Evolutionary conservation across 2,329 filamentous ascomycete species (phyloP).

Genomic region (Karstenula rhodostoma): DNA sequence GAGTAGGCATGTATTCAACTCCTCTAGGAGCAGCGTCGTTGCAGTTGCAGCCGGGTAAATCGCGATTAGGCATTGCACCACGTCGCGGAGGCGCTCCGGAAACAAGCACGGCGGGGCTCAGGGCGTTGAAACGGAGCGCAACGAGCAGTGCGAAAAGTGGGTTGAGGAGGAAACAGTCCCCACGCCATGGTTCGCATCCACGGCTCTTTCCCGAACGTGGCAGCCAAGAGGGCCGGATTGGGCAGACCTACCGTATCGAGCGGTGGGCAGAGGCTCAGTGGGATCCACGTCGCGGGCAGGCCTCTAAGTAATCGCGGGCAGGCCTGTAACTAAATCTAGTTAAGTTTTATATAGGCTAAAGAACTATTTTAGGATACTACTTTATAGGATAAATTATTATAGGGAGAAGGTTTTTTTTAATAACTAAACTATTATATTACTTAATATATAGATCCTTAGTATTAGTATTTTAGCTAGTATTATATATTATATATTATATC

Average conservation of each 20-base stretch:
- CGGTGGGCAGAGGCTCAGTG: not conserved
- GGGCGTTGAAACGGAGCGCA: not conserved
- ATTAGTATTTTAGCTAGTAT: no score
- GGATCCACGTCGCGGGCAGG: no score
- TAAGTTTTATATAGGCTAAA: no score
- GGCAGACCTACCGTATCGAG: not conserved
- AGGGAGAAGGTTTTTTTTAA: no score
- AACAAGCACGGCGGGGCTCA: not conserved
- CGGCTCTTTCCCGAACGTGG: slow-evolving; percentile 4
- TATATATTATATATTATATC: no score
- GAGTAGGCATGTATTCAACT: not conserved
- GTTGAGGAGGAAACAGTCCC: slow-evolving; percentile 3
- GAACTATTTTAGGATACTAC: no score
- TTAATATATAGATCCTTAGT: no score
- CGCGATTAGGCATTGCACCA: slow-evolving; percentile 10
- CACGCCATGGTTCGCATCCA: not conserved
- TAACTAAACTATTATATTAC: no score
- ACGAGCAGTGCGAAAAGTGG: not conserved
- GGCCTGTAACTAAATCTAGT: no score
- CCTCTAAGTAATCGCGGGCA: no score
- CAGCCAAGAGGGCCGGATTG: slow-evolving; percentile 4
- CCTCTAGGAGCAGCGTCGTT: slow-evolving; percentile 19
- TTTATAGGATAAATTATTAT: no score
- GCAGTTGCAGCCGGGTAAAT: slow-evolving; percentile 23
- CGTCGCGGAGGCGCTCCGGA: not conserved